Base-by-base conservation (phyloP, 2,329 filamentous ascomycete genomes). In the Aspergillus spinulosporus region DNA sequence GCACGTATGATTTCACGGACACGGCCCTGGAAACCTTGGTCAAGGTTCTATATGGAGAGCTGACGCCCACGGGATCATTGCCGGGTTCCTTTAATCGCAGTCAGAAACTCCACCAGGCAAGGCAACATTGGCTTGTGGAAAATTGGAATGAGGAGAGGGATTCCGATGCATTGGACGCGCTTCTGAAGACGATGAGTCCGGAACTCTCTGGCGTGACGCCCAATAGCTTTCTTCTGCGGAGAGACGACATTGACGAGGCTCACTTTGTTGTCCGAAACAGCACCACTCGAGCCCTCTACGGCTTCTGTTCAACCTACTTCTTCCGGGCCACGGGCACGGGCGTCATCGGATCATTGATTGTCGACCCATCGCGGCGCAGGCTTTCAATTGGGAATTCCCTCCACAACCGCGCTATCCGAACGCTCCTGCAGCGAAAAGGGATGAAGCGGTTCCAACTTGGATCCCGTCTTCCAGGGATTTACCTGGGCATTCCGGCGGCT, bases 1-100 rank as follows among this genome's bases (percentile, higher is more conserved):
- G 93, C 77, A 96, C 92, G 0, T 97, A 95, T 72, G 92, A 97
- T 75, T 97, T 96, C 67, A 97, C 93, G 0, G 93, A 97, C 66
- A 93, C 89, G 5, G 92, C 93, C 14, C 84, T 97, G 76, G 87
- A 88, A 59, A 90, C 92, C 1, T 78, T 96, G 3, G 90, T 95
- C 14, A 87, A 90, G 57, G 88, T 90, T 0, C 76, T 97, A 0
- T 93, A 93, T 64, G 92, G 92, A 7, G 90, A 95, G 59, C 72
- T 86, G 28, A 75, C 76, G 1, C 80, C 84, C 0, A 78, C 78
- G 5, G 84, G 84, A 11, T 75, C 77, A 6, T 68, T 86, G 7
- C 84, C 84, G 0, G 84, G 92, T 1, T 93, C 90, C 0, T 83
- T 96, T 62, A 86, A 89, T 56, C 93, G 93, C 73, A 95, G 88